Evolutionary conservation across 257 asterid genomes (phyloP).

Genomic region (Lantana camara): DNA sequence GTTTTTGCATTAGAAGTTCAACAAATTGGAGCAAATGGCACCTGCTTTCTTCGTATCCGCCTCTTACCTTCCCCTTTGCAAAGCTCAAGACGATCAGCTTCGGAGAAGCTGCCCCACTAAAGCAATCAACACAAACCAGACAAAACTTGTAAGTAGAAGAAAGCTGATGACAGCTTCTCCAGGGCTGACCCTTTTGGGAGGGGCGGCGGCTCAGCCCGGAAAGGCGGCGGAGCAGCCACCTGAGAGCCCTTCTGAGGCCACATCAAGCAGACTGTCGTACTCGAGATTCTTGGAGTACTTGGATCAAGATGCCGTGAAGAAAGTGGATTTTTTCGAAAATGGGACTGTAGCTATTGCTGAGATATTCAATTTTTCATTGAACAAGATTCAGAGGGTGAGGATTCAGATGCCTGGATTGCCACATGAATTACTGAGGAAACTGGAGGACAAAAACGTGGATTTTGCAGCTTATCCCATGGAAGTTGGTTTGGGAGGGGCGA

Average conservation of each 20-base stretch:
- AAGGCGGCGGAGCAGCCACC: conserved; percentile 37
- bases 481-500: conserved; percentile 25
- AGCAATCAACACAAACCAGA: conserved; percentile 25
- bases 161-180: conserved; percentile 34
- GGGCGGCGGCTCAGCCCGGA: conserved; percentile 38
- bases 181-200: conserved; percentile 45
- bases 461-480: conserved; percentile 58
- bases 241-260: conserved; percentile 46
- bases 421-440: conserved; percentile 49
- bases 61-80: conserved; percentile 47
- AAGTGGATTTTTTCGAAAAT: conserved; percentile 63
- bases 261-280: conserved; percentile 66
- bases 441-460: conserved; percentile 54
- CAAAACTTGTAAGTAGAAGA: conserved; percentile 35
- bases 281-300: conserved; percentile 64
- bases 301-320: conserved; percentile 54
- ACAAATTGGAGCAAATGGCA: conserved; percentile 37
- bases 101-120: conserved; percentile 22
- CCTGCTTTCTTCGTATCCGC: conserved; percentile 37
- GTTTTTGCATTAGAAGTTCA: not conserved
- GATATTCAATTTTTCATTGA: conserved; percentile 48
- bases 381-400: conserved; percentile 59
- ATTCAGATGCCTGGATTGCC: conserved; percentile 68
- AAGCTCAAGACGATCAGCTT: conserved; percentile 39
- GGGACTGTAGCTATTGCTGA: conserved; percentile 65